A percentile compares a stretch with the other conserved stretches of the same genome.
Evolutionary conservation across 202 grass and related monocot species (phyloP).

Genomic region (Saccharum hybrid): DNA sequence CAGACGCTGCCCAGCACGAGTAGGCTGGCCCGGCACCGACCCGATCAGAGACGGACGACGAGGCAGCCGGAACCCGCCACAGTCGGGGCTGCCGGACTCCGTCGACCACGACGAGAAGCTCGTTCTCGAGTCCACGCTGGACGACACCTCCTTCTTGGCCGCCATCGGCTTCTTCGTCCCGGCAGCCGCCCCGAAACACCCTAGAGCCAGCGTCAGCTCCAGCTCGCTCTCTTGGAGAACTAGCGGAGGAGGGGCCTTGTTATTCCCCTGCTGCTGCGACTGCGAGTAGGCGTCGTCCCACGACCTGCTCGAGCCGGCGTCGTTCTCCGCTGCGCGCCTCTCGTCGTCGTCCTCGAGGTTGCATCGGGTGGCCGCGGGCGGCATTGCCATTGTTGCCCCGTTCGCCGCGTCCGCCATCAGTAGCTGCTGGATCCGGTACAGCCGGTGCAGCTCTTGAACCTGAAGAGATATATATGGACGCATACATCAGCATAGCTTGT

Average conservation of each 20-base stretch:
- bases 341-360: conserved; percentile 35
- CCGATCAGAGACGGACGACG: conserved; percentile 1
- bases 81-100: conserved; percentile 44
- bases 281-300: conserved; percentile 44
- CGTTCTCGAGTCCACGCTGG: conserved; percentile 55
- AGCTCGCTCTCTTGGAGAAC: conserved; percentile 57
- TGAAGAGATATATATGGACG: conserved; percentile 11
- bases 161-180: neutral
- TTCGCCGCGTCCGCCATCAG: conserved; percentile 56
- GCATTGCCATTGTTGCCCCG: neutral
- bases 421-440: conserved; percentile 77
- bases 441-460: conserved; percentile 84
- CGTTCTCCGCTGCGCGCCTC: conserved; percentile 37
- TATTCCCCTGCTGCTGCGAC: neutral
- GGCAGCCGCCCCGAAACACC: conserved; percentile 28
- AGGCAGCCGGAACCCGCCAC: neutral
- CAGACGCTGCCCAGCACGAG: conserved; percentile 12
- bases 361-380: neutral
- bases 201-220: conserved; percentile 73
- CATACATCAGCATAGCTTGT: neutral
- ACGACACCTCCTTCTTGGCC: neutral
- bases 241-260: neutral
- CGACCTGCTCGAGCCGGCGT: conserved; percentile 50
- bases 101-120: conserved; percentile 59
- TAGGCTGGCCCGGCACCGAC: neutral